Evolutionary conservation across 805 yeast genomes (phyloP).

Genomic region (Debaryomyces prosopidis): DNA sequence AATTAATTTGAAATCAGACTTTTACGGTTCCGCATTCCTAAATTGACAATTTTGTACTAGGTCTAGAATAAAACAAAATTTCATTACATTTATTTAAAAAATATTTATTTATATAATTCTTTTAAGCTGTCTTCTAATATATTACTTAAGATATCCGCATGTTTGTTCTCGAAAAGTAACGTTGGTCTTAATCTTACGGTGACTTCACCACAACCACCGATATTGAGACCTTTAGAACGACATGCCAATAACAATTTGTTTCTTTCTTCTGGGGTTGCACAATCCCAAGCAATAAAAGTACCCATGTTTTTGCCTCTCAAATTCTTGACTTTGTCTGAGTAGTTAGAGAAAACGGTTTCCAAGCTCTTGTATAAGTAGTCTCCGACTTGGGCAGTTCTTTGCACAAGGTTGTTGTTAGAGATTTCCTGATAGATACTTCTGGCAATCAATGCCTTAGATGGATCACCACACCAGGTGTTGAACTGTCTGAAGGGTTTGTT

Average conservation of each 20-base stretch:
- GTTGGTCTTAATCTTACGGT: constrained; percentile 67
- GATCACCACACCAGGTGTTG: constrained; percentile 95
- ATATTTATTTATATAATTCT: constrained; percentile 2
- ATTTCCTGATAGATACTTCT: constrained; percentile 59
- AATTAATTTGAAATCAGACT: no score
- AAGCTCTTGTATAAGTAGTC: constrained; percentile 51
- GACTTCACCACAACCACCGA: constrained; percentile 66
- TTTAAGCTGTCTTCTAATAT: constrained; percentile 33
- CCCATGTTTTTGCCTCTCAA: constrained; percentile 66
- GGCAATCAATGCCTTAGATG: constrained; percentile 72
- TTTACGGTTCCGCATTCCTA: no score
- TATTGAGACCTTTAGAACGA: constrained; percentile 57
- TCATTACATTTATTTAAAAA: background rate
- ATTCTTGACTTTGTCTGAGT: constrained; percentile 44
- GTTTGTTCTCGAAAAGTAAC: constrained; percentile 59
- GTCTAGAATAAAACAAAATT: no score
- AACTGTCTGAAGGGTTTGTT: constrained; percentile 82
- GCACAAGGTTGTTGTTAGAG: constrained; percentile 47
- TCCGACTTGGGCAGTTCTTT: constrained; percentile 52
- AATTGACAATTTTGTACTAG: no score
- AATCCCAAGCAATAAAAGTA: constrained; percentile 67
- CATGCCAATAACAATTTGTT: constrained; percentile 45
- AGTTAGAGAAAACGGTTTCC: constrained; percentile 34
- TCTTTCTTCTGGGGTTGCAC: constrained; percentile 44
- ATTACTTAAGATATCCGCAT: constrained; percentile 57